Evolutionary conservation across 768 basidiomycete species (phyloP).

Genomic region (Phlegmacium glaucopus): DNA sequence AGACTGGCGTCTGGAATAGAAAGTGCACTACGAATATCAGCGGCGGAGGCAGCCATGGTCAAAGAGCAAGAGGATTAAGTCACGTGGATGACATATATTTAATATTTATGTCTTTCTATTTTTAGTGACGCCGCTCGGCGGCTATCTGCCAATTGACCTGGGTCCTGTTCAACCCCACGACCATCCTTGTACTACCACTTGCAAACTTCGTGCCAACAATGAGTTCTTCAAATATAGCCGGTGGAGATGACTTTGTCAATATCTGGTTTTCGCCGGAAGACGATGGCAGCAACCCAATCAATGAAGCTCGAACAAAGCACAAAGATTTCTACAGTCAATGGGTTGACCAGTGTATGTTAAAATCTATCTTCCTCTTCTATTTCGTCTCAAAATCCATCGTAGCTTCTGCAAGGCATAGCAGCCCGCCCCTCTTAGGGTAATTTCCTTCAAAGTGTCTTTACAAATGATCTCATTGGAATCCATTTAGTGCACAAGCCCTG

Average conservation of each 20-base stretch:
- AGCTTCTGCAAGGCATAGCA: slow-evolving; percentile 53
- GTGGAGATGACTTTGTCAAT: slow-evolving; percentile 20
- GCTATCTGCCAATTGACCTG: neutral
- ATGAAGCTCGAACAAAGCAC: slow-evolving; percentile 2
- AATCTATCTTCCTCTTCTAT: neutral
- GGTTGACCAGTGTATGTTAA: slow-evolving; percentile 44
- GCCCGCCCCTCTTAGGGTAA: slow-evolving; percentile 46
- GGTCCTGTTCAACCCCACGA: neutral
- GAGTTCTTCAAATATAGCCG: slow-evolving; percentile 1
- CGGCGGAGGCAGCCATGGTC: slow-evolving; percentile 65
- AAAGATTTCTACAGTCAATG: slow-evolving; percentile 49
- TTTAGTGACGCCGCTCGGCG: neutral
- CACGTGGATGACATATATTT: slow-evolving; percentile 19
- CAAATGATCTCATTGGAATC: neutral
- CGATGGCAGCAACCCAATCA: neutral
- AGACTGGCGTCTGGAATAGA: slow-evolving; percentile 50
- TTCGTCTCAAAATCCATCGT: neutral
- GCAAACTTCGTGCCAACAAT: neutral
- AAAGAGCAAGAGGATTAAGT: slow-evolving; percentile 11
- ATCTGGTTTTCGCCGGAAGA: slow-evolving; percentile 15
- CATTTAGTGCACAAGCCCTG: slow-evolving; percentile 43
- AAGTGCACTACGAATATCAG: slow-evolving; percentile 84
- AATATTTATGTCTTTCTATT: too few species aligned
- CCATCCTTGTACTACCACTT: too few species aligned
- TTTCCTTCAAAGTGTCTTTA: slow-evolving; percentile 5